These are phyloP conservation scores for Trichoderma koningii DNA, from an alignment of 2,329 filamentous ascomycete genomes.

Conservation along the genomic window DNA sequence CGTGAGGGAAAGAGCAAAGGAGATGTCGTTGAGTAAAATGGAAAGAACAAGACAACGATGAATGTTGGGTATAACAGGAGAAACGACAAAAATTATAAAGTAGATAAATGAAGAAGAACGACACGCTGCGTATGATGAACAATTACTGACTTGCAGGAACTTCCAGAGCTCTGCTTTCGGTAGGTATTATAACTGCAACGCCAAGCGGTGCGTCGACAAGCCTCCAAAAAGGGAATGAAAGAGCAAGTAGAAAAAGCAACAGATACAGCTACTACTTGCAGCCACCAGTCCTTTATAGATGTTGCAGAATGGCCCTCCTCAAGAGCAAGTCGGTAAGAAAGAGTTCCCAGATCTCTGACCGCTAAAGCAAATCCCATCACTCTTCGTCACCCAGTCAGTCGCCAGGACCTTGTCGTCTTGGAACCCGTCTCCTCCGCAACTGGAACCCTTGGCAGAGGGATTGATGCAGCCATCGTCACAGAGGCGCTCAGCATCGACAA, in stretches of 20 bases:
- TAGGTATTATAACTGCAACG: neutral
- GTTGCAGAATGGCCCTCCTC: neutral
- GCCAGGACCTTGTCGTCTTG: neutral
- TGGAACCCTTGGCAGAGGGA: neutral
- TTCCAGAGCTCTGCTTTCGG: conserved; percentile 25
- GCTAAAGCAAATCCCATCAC: conserved; percentile 15
- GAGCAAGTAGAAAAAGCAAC: neutral
- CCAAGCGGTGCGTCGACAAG: neutral
- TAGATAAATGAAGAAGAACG: neutral
- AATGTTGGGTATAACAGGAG: too few species aligned
- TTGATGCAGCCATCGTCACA: conserved; percentile 20
- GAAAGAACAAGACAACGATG: neutral
- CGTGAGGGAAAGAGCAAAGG: neutral
- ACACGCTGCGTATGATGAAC: neutral
- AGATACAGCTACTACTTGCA: neutral
- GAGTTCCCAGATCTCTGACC: conserved; percentile 3
- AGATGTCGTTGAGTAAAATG: neutral
- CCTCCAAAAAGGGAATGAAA: conserved; percentile 1
- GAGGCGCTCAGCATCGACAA: neutral
- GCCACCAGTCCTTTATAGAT: conserved; percentile 14
- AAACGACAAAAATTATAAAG: neutral
- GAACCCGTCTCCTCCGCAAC: neutral
- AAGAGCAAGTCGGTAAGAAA: neutral
- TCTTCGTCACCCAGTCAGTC: neutral
- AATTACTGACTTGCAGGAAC: conserved; percentile 3